phyloP scores from a whole-genome alignment of 1,284 basidiomycete genomes.

The Tilletiopsis washingtonensis region DNA sequence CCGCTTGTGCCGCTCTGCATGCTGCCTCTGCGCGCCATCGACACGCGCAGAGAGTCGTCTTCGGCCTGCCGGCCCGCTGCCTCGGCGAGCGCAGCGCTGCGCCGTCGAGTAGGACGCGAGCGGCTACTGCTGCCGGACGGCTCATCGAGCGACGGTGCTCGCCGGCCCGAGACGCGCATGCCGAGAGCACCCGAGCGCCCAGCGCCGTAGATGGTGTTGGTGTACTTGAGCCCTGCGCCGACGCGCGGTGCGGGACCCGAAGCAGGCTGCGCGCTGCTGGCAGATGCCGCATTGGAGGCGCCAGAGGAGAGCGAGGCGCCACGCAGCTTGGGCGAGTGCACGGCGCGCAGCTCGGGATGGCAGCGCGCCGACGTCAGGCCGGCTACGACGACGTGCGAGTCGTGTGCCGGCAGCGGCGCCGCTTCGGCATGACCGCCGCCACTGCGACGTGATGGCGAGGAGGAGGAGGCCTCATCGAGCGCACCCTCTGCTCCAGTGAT shows the following conservation, averaged over 20 bases:
- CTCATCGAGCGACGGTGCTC: constrained; percentile 1
- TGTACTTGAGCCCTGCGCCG: constrained; percentile 18
- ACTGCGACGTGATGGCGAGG: too few species aligned
- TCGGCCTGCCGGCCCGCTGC: background rate
- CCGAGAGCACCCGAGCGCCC: constrained; percentile 29
- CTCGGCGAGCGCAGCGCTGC: background rate
- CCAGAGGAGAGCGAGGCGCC: constrained; percentile 3
- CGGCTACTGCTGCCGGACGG: background rate
- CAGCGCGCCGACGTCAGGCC: constrained; percentile 16
- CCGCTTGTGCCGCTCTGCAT: background rate
- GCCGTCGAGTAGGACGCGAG: background rate
- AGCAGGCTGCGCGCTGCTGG: background rate
- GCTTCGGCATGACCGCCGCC: too few species aligned
- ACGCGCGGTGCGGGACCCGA: too few species aligned
- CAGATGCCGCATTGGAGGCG: constrained; percentile 1
- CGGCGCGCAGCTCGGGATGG: constrained; percentile 24
- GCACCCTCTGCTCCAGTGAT: background rate
- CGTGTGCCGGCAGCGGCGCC: background rate
- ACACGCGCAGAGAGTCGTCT: background rate
- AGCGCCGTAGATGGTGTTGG: constrained; percentile 34
- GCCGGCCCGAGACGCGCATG: constrained; percentile 21
- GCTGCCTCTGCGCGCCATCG: background rate
- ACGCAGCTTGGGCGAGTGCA: constrained; percentile 21
- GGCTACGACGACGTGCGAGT: constrained; percentile 24
- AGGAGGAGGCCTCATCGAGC: background rate